A percentile compares a stretch with the other conserved stretches of the same genome.
phyloP scores from a whole-genome alignment of 768 basidiomycete species.

The Neoboletus subvelutipes region DNA sequence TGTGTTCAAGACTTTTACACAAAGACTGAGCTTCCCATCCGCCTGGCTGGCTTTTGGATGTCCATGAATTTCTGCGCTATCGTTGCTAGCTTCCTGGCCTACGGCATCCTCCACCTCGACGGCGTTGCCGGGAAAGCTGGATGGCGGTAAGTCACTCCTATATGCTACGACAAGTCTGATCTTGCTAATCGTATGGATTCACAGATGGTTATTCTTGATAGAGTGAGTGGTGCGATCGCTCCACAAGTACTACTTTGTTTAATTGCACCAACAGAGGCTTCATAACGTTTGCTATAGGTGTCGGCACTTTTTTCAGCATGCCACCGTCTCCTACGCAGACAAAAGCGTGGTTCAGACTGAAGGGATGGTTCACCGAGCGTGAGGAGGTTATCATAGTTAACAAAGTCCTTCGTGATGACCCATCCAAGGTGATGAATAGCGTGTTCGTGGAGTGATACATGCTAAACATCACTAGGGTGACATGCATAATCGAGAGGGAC shows the following conservation, averaged over 20 bases:
- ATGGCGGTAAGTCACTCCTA: slow-evolving; percentile 23
- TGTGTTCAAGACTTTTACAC: slow-evolving; percentile 46
- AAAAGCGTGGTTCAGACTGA: slow-evolving; percentile 53
- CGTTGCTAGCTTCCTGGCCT: slow-evolving; percentile 61
- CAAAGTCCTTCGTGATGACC: slow-evolving; percentile 63
- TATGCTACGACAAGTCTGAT: slow-evolving; percentile 15
- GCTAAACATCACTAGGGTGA: slow-evolving; percentile 30
- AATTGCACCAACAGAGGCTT: slow-evolving; percentile 13
- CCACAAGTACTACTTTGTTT: neutral
- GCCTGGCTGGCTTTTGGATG: slow-evolving; percentile 71
- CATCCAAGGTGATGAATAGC: slow-evolving; percentile 42
- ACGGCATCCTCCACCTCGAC: slow-evolving; percentile 48
- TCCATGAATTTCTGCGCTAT: slow-evolving; percentile 57
- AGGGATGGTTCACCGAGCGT: slow-evolving; percentile 63
- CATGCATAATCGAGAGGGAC: slow-evolving; percentile 70
- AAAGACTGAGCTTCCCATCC: slow-evolving; percentile 48
- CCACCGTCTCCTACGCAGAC: slow-evolving; percentile 63
- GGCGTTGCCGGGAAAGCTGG: slow-evolving; percentile 12
- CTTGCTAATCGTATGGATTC: too few species aligned
- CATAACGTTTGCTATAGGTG: slow-evolving; percentile 53
- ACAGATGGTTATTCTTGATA: slow-evolving; percentile 37
- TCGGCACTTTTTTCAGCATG: slow-evolving; percentile 56
- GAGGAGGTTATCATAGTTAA: slow-evolving; percentile 62
- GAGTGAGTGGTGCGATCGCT: slow-evolving; percentile 22
- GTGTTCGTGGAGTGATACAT: neutral